These are phyloP conservation scores for Aureobasidium pullulans DNA, from an alignment of 2,329 filamentous ascomycete genomes.

Conservation along the genomic window DNA sequence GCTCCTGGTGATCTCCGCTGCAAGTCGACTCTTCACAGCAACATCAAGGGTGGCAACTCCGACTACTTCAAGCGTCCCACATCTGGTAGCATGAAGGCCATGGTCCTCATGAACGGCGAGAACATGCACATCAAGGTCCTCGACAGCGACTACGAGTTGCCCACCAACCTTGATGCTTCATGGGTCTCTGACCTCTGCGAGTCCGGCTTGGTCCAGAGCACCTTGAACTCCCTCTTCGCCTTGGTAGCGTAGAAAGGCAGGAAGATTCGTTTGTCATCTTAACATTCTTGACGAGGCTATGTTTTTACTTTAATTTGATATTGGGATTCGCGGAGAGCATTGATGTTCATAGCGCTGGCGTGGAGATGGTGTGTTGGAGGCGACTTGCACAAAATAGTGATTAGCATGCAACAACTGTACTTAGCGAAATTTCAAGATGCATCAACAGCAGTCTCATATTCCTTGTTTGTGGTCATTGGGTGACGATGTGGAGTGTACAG, in stretches of 20 bases:
- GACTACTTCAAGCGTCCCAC: conserved; percentile 66
- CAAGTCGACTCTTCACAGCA: conserved; percentile 63
- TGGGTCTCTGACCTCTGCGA: conserved; percentile 29
- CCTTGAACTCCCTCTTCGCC: conserved; percentile 33
- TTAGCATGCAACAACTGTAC: conserved; percentile 10
- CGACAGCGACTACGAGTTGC: conserved; percentile 33
- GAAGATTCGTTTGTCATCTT: background rate
- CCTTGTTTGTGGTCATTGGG: background rate
- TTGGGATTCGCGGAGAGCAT: background rate
- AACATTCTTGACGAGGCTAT: conserved; percentile 7
- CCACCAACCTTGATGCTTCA: conserved; percentile 26
- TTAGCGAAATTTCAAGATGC: background rate
- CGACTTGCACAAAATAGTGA: conserved; percentile 10
- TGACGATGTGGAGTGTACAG: background rate
- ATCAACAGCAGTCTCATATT: background rate
- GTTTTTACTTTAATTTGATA: background rate
- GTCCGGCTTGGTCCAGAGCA: conserved; percentile 26
- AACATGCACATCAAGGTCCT: conserved; percentile 51
- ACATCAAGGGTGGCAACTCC: conserved; percentile 56
- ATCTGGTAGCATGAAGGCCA: conserved; percentile 53
- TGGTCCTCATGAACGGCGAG: conserved; percentile 52
- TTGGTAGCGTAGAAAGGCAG: conserved; percentile 2
- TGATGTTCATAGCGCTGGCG: conserved; percentile 13
- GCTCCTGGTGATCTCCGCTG: conserved; percentile 55
- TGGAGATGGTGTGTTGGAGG: background rate